These are phyloP conservation scores for Aspergillus ruber DNA, from an alignment of 2,329 filamentous ascomycete genomes.

Conservation along the genomic window DNA sequence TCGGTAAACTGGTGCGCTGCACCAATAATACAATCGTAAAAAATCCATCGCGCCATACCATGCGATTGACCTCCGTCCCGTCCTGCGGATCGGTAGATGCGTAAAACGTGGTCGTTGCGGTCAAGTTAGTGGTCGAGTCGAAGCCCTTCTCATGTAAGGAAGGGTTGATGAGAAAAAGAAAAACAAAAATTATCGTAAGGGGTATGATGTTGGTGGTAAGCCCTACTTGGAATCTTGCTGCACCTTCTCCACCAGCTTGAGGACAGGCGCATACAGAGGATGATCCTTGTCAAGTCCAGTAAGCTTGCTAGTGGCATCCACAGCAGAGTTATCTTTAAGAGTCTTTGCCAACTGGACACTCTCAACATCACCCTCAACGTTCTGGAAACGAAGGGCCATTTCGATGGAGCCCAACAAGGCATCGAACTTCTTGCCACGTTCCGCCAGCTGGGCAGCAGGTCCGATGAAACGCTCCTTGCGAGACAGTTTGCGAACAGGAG, in stretches of 20 bases:
- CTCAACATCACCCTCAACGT: conserved; percentile 87
- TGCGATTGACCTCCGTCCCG: conserved; percentile 22
- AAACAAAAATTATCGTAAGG: neutral
- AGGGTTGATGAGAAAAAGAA: conserved; percentile 7
- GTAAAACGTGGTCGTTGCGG: conserved; percentile 4
- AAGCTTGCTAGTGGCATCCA: conserved; percentile 71
- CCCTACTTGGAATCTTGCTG: conserved; percentile 49
- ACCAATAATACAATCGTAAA: conserved; percentile 13
- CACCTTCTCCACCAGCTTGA: conserved; percentile 75
- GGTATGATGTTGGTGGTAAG: neutral
- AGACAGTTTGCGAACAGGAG: conserved; percentile 85
- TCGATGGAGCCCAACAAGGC: conserved; percentile 77
- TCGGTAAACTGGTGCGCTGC: conserved; percentile 8
- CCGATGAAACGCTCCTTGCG: conserved; percentile 95
- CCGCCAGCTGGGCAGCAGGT: conserved; percentile 81
- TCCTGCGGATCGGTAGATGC: conserved; percentile 18
- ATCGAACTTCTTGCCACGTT: conserved; percentile 65
- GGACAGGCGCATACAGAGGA: conserved; percentile 68
- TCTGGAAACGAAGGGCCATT: conserved; percentile 92
- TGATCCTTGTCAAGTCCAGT: conserved; percentile 73
- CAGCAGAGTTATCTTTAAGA: conserved; percentile 65
- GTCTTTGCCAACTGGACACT: conserved; percentile 78
- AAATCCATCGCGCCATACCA: conserved; percentile 21
- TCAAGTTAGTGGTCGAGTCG: conserved; percentile 24
- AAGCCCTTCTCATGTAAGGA: conserved; percentile 16